These are phyloP conservation scores for Lasiodiplodia sp. DNA, from an alignment of 2,329 filamentous ascomycete genomes.

Conservation along the genomic window DNA sequence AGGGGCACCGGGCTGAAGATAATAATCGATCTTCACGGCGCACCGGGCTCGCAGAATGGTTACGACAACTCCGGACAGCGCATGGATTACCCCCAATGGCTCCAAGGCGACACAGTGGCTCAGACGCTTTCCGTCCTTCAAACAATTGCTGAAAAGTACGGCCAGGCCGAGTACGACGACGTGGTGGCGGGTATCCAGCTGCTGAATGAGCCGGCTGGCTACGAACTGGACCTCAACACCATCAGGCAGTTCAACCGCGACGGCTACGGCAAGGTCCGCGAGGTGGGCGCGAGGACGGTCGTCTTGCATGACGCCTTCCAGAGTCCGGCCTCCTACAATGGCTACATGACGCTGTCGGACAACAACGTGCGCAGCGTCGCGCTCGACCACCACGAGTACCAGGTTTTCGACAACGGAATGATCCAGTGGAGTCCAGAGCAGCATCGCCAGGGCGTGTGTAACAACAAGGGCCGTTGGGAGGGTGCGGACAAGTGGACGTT, in stretches of 20 bases:
- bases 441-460: conserved; percentile 65
- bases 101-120: conserved; percentile 55
- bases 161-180: conserved; percentile 59
- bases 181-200: conserved; percentile 66
- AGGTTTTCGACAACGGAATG: conserved; percentile 64
- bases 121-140: conserved; percentile 64
- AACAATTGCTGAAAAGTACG: conserved; percentile 65
- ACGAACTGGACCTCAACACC: conserved; percentile 53
- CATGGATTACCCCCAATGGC: conserved; percentile 53
- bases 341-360: conserved; percentile 59
- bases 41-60: conserved; percentile 62
- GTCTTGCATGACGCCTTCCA: conserved; percentile 67
- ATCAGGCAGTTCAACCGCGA: conserved; percentile 64
- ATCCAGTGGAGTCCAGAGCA: conserved; percentile 59
- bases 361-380: conserved; percentile 62
- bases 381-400: conserved; percentile 74
- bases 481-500: conserved; percentile 70
- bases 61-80: conserved; percentile 68
- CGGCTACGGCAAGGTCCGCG: conserved; percentile 57
- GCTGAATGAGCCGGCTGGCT: conserved; percentile 63
- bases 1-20: conserved; percentile 60
- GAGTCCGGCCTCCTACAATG: conserved; percentile 65
- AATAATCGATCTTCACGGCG: conserved; percentile 66
- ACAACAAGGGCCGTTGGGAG: conserved; percentile 56
- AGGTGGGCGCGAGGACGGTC: conserved; percentile 57